A percentile compares a stretch with the other conserved stretches of the same genome.
phyloP scores from a whole-genome alignment of 495 filamentous ascomycete species.

The Durotheca rogersii region DNA sequence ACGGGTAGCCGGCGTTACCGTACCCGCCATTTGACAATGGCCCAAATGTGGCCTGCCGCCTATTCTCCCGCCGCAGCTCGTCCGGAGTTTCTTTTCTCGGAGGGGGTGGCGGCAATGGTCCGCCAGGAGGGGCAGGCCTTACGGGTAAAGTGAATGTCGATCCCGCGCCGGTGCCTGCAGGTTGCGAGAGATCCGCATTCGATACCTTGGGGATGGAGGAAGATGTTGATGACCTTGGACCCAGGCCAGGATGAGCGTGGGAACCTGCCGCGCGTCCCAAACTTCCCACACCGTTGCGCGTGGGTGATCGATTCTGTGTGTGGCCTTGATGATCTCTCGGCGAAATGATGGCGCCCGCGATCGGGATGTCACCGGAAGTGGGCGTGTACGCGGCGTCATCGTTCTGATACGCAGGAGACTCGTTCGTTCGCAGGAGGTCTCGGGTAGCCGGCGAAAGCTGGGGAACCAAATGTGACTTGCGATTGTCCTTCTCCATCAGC shows the following conservation, averaged over 20 bases:
- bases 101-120: slow-evolving; percentile 46
- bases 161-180: slow-evolving; percentile 30
- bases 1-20: slow-evolving; percentile 31
- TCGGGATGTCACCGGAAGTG: slow-evolving; percentile 66
- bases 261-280: slow-evolving; percentile 46
- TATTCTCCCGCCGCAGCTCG: slow-evolving; percentile 39
- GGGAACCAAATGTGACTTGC: slow-evolving; percentile 84
- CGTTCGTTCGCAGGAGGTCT: slow-evolving; percentile 55
- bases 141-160: slow-evolving; percentile 51
- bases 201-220: slow-evolving; percentile 45
- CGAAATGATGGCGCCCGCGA: slow-evolving; percentile 54
- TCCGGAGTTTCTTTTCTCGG: slow-evolving; percentile 47
- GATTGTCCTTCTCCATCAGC: slow-evolving; percentile 87
- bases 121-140: slow-evolving; percentile 47
- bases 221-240: slow-evolving; percentile 47
- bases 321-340: slow-evolving; percentile 43
- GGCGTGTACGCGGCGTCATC: slow-evolving; percentile 51
- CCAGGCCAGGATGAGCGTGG: slow-evolving; percentile 52
- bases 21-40: slow-evolving; percentile 39
- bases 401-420: slow-evolving; percentile 47
- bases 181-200: slow-evolving; percentile 31
- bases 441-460: slow-evolving; percentile 60
- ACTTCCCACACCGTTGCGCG: slow-evolving; percentile 43
- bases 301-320: slow-evolving; percentile 44
- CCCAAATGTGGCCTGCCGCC: slow-evolving; percentile 45